phyloP scores from a whole-genome alignment of 23 red algal species.

The Gracilaria gracilis region DNA sequence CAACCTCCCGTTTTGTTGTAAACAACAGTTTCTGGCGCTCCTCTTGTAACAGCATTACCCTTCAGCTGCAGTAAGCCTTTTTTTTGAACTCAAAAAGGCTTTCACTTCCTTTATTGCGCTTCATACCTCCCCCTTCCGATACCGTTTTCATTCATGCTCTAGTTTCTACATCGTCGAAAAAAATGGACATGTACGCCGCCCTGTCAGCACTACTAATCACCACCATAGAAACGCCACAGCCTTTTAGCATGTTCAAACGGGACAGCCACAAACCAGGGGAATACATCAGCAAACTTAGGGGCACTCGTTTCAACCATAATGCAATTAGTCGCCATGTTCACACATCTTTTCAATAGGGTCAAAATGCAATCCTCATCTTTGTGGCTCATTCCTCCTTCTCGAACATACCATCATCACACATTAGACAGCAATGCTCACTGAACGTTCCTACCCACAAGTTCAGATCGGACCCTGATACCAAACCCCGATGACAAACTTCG shows the following conservation, averaged over 20 bases:
- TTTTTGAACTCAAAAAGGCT: neutral
- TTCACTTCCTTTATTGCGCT: neutral
- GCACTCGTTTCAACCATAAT: neutral
- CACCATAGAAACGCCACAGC: neutral
- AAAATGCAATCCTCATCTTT: neutral
- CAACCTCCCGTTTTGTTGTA: neutral
- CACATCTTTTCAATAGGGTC: neutral
- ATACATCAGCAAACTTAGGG: neutral
- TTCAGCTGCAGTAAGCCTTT: neutral
- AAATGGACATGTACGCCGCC: neutral
- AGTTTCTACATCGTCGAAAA: neutral
- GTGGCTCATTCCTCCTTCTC: neutral
- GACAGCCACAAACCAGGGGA: neutral
- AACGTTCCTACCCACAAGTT: neutral
- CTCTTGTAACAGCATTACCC: neutral
- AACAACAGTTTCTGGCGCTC: neutral
- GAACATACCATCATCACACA: neutral
- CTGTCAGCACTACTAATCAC: neutral
- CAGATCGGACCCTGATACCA: neutral
- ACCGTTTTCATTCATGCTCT: neutral
- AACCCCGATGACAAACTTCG: neutral
- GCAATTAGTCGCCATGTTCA: too few relatives aligned
- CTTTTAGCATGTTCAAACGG: neutral
- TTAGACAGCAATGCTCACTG: neutral
- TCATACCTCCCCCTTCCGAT: neutral